Base-by-base conservation (phyloP, 495 filamentous ascomycete genomes). In the Tuber microsphaerosporum region DNA sequence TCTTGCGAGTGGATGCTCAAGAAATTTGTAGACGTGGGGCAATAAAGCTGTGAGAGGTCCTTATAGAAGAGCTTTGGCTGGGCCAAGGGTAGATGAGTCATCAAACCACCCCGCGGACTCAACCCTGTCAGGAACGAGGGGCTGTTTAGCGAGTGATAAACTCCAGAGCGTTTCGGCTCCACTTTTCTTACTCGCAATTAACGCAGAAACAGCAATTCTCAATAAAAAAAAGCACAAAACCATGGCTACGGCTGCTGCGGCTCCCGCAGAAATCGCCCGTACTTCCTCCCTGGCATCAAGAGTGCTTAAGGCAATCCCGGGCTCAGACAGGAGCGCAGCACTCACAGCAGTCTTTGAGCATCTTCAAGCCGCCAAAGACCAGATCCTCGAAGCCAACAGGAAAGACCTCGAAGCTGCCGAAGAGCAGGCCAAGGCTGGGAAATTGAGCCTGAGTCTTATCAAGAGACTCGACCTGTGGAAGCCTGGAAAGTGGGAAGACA, bases 401-500 rank as follows among this genome's bases (percentile, higher is more conserved):
- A 88, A 86, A 76, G 95, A 99, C 83, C 86, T 98, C 46, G 88
- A 89, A 76, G 84, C 87, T 14, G 96, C 96, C 37, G 88, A 86
- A 46, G 86, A 88, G 76, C 92, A 92, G 68, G 92, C 91, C 17
- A 88, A 88, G 37, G 87, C 88, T 76, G 94, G 94, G 61, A 85
- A 89, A 73, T 84, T 98, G 37, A 96, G 90, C 80, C 88, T 91
- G 79, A 96, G 93, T 83, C 87, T 99, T 26, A 87, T 98, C n/a
- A 95, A 97, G 80, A 87, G 95, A 77, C 86, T 99, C 72, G 94
- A 98, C 80, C 85, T 99, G 17, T 89, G 90, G 14, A 91, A 91
- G 82, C 88, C 89, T 73, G 93, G 94, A 56, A 98, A 99, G 86
- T 99, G 90, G 88, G 93, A 97, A 80, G 95, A 97, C 79, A 99